These are phyloP conservation scores for Mimosa pudica DNA, from an alignment of 306 rosid species.

Conservation along the genomic window DNA sequence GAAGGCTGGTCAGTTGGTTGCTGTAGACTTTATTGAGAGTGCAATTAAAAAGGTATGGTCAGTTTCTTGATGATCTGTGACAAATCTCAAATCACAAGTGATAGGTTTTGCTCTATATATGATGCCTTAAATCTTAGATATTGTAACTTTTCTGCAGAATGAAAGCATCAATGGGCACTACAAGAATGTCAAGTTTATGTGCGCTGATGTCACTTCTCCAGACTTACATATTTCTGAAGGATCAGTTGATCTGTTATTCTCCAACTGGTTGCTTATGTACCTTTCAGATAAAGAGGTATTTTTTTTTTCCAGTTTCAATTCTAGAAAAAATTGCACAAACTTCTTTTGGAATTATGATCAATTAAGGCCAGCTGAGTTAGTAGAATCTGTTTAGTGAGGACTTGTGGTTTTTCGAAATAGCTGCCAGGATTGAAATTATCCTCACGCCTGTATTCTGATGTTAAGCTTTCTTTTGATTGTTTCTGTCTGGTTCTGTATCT, in stretches of 20 bases:
- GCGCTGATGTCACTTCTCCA: conserved; percentile 94
- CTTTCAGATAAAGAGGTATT: conserved; percentile 86
- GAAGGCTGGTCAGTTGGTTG: conserved; percentile 80
- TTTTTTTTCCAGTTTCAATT: not conserved
- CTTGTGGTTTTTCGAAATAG: conserved; percentile 5
- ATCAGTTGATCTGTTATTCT: conserved; percentile 80
- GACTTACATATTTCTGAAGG: conserved; percentile 62
- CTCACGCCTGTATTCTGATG: not conserved
- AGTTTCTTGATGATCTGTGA: conserved; percentile 14
- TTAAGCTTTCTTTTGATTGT: conserved; percentile 6
- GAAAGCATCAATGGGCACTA: conserved; percentile 77
- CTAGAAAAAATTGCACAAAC: not conserved
- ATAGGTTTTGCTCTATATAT: not conserved
- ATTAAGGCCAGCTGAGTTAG: conserved; percentile 6
- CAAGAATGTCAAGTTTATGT: conserved; percentile 77
- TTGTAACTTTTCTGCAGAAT: conserved; percentile 54
- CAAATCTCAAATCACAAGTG: not conserved
- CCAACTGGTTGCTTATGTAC: conserved; percentile 98
- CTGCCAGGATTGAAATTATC: not conserved
- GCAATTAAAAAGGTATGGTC: conserved; percentile 78
- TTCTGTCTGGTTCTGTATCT: not conserved
- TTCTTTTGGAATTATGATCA: conserved; percentile 20
- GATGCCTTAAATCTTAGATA: conserved; percentile 12
- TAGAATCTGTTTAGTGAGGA: conserved; percentile 5
- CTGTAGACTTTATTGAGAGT: conserved; percentile 86